These are phyloP conservation scores for Chrysosphaeria jannelii DNA, from an alignment of 2,329 filamentous ascomycete species.

Conservation along the genomic window DNA sequence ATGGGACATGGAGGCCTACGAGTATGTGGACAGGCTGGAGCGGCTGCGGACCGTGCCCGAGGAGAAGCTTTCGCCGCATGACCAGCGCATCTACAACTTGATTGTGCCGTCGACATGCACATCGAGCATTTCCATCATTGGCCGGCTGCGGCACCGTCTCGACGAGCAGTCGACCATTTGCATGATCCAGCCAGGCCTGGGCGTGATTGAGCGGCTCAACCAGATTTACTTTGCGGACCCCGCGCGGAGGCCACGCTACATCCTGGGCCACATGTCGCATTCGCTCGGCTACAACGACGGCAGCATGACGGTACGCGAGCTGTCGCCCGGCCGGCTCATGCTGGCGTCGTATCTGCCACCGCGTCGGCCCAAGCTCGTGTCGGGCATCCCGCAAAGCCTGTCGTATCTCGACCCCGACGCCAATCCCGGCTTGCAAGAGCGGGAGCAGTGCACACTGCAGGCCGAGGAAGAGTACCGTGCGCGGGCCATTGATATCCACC, in stretches of 20 bases:
- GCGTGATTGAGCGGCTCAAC: slow-evolving; percentile 53
- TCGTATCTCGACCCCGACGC: not conserved
- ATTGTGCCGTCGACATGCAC: slow-evolving; percentile 8
- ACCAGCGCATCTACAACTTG: slow-evolving; percentile 6
- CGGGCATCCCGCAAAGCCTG: not conserved
- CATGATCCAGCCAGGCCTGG: slow-evolving; percentile 24
- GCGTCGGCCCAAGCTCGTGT: not conserved
- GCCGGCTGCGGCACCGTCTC: slow-evolving; percentile 7
- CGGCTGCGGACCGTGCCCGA: too few species aligned
- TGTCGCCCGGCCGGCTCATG: slow-evolving; percentile 9
- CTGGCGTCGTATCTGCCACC: slow-evolving; percentile 7
- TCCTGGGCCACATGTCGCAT: slow-evolving; percentile 32
- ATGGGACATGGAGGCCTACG: too few species aligned
- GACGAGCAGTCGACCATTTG: slow-evolving; percentile 9
- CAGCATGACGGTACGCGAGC: slow-evolving; percentile 5
- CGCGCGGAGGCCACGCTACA: slow-evolving; percentile 36
- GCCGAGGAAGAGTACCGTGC: not conserved
- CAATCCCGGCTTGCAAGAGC: not conserved
- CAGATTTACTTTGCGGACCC: slow-evolving; percentile 36
- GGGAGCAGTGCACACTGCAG: too few species aligned
- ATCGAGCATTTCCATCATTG: slow-evolving; percentile 6
- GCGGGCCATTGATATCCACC: not conserved
- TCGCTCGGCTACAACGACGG: slow-evolving; percentile 10
- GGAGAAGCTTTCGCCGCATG: not conserved
- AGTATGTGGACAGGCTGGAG: too few species aligned